These are phyloP conservation scores for Ophiostoma fasciatum DNA, from an alignment of 2,329 filamentous ascomycete genomes.

Conservation along the genomic window DNA sequence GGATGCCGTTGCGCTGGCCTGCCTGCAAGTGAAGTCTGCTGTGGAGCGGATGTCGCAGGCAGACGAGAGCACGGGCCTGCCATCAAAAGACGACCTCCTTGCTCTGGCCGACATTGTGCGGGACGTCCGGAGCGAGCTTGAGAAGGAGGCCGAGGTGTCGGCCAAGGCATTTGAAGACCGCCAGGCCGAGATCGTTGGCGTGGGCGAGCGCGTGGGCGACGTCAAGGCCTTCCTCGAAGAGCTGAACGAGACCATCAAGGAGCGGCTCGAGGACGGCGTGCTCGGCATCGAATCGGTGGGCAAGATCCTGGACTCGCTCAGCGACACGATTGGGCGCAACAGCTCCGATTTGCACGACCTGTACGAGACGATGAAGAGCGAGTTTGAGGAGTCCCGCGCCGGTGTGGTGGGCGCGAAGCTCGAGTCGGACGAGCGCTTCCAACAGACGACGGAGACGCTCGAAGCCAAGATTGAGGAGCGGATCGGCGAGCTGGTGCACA, in stretches of 20 bases:
- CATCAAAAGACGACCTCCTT: conserved; percentile 64
- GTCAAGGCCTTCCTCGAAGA: conserved; percentile 66
- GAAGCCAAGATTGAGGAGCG: conserved; percentile 45
- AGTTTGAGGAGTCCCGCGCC: conserved; percentile 76
- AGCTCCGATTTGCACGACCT: conserved; percentile 55
- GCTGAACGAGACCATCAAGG: conserved; percentile 61
- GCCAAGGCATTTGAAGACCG: conserved; percentile 71
- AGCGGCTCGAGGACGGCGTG: conserved; percentile 61
- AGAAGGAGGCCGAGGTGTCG: conserved; percentile 55
- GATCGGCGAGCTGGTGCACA: conserved; percentile 63
- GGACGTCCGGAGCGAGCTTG: conserved; percentile 49
- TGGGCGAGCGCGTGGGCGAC: conserved; percentile 53
- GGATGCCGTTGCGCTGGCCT: conserved; percentile 64
- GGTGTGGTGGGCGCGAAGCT: conserved; percentile 67
- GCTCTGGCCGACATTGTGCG: conserved; percentile 53
- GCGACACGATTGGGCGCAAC: conserved; percentile 46
- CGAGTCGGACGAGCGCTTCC: conserved; percentile 69
- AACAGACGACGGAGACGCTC: conserved; percentile 39
- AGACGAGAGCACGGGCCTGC: conserved; percentile 49
- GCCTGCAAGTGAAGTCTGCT: conserved; percentile 70
- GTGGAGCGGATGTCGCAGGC: conserved; percentile 60
- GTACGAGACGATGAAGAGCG: conserved; percentile 60
- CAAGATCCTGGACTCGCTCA: conserved; percentile 51
- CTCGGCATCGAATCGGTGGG: conserved; percentile 59
- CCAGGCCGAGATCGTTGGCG: conserved; percentile 65